These are phyloP conservation scores for Aspergillus oerlinghausenensis DNA, from an alignment of 2,329 filamentous ascomycete species.

Conservation along the genomic window DNA sequence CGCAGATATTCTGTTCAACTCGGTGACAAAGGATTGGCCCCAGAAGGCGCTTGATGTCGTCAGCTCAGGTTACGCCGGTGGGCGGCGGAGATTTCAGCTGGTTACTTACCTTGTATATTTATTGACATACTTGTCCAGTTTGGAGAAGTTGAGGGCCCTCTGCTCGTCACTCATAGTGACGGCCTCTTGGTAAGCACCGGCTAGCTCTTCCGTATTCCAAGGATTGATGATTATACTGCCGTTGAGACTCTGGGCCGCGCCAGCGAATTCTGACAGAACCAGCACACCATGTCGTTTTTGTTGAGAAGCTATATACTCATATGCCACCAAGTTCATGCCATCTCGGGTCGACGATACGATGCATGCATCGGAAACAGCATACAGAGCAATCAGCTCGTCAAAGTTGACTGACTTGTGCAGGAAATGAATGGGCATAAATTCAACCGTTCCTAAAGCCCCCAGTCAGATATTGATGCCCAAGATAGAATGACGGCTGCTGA, in stretches of 20 bases:
- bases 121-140: conserved; percentile 86
- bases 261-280: conserved; percentile 91
- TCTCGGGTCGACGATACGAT: conserved; percentile 86
- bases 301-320: conserved; percentile 93
- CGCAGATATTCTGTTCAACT: conserved; percentile 61
- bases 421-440: conserved; percentile 98
- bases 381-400: conserved; percentile 85
- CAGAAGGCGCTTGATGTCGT: conserved; percentile 69
- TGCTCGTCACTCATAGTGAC: conserved; percentile 88
- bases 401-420: conserved; percentile 91
- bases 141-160: conserved; percentile 76
- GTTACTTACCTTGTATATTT: conserved; percentile 72
- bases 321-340: conserved; percentile 94
- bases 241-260: conserved; percentile 85
- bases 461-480: neutral
- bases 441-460: conserved; percentile 62
- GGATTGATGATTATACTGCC: conserved; percentile 90
- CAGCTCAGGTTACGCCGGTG: conserved; percentile 8
- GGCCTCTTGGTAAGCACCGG: conserved; percentile 85
- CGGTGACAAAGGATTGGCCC: conserved; percentile 87
- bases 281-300: conserved; percentile 81
- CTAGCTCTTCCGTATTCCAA: conserved; percentile 95
- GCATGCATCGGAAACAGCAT: conserved; percentile 83
- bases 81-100: neutral
- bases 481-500: neutral